Conservation (phyloP, 306 rosid species). For the Malus orientalis region DNA sequence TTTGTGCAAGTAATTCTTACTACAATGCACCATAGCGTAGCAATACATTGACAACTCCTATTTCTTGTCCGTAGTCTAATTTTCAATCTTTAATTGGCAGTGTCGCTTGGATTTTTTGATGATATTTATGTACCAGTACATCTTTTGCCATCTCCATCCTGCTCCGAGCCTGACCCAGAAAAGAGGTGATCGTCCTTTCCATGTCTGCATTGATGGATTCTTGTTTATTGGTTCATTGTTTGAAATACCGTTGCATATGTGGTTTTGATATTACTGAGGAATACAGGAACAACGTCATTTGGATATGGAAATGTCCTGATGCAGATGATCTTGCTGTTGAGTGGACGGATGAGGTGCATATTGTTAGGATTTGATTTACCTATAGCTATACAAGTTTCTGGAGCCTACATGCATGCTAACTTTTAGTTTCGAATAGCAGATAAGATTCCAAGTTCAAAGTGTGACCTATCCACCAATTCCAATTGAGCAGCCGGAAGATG, state of each 20-base stretch:
- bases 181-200: slow-evolving; percentile 35
- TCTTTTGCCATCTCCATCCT: slow-evolving; percentile 48
- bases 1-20: not conserved
- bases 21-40: not conserved
- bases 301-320: slow-evolving; percentile 51
- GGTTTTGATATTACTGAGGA: not conserved
- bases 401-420: slow-evolving; percentile 9
- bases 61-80: slow-evolving; percentile 9
- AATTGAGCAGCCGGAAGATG: slow-evolving; percentile 53
- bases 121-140: slow-evolving; percentile 63
- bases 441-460: slow-evolving; percentile 50
- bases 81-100: slow-evolving; percentile 42
- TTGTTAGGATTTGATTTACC: slow-evolving; percentile 10
- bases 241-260: not conserved
- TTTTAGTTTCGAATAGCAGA: slow-evolving; percentile 30
- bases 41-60: not conserved
- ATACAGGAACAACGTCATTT: slow-evolving; percentile 45
- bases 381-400: not conserved
- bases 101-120: slow-evolving; percentile 78
- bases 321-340: slow-evolving; percentile 32
- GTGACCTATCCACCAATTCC: slow-evolving; percentile 66
- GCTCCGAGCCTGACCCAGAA: slow-evolving; percentile 29
- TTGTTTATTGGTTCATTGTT: not conserved
- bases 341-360: slow-evolving; percentile 43
- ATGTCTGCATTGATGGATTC: not conserved